Percentiles rank a stretch among this genome's conserved stretches.
These are phyloP conservation scores for Hypoxylon trugodes DNA, from an alignment of 495 filamentous ascomycete genomes.

Conservation along the genomic window DNA sequence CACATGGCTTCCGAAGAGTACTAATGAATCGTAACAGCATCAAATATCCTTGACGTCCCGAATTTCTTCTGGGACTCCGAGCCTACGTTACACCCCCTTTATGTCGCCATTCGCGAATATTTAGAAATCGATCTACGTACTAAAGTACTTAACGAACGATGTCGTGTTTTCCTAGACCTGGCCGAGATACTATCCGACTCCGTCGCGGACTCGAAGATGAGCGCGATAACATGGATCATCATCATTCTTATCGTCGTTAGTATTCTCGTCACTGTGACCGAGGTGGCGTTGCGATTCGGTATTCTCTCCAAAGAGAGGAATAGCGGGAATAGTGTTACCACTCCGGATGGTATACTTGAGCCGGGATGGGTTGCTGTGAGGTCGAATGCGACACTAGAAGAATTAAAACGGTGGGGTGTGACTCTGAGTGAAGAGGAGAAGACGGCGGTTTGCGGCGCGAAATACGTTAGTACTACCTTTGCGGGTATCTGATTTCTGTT, in stretches of 20 bases:
- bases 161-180: conserved; percentile 94
- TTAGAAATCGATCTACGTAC: conserved; percentile 96
- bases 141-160: conserved; percentile 95
- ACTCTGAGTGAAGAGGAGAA: conserved; percentile 51
- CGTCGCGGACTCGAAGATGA: conserved; percentile 93
- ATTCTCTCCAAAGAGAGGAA: conserved; percentile 66
- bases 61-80: conserved; percentile 99
- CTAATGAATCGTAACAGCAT: conserved; percentile 63
- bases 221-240: conserved; percentile 94
- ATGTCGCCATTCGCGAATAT: conserved; percentile 94
- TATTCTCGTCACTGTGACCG: conserved; percentile 88
- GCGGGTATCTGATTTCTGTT: conserved; percentile 40
- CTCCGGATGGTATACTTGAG: background rate
- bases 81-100: conserved; percentile 92
- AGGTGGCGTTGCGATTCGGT: conserved; percentile 87
- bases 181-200: conserved; percentile 94
- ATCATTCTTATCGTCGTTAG: conserved; percentile 91
- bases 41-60: conserved; percentile 95
- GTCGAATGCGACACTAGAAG: conserved; percentile 52
- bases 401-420: conserved; percentile 47
- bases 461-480: conserved; percentile 54
- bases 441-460: conserved; percentile 55
- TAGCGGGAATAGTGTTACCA: conserved; percentile 22
- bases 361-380: conserved; percentile 27
- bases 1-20: conserved; percentile 7